Evolutionary conservation across 495 filamentous ascomycete species (phyloP).

Genomic region (Neohortaea acidophila): DNA sequence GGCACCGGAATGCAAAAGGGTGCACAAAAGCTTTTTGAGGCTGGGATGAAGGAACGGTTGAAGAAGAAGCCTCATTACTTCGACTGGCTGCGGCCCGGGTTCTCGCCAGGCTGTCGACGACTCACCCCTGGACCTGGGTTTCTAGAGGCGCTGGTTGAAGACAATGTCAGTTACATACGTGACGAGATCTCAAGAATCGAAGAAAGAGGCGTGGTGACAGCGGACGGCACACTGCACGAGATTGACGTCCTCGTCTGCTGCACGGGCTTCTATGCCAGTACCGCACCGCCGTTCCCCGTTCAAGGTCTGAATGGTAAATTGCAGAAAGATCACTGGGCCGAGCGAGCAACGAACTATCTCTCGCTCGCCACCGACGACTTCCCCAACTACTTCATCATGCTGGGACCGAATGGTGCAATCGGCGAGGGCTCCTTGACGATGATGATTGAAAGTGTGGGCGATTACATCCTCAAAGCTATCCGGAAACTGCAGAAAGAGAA

Average conservation of each 20-base stretch:
- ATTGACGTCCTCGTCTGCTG: slow-evolving; percentile 26
- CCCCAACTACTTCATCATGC: slow-evolving; percentile 25
- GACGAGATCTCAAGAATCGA: slow-evolving; percentile 19
- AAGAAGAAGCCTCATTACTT: slow-evolving; percentile 20
- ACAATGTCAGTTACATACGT: slow-evolving; percentile 23
- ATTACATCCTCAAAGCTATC: slow-evolving; percentile 39
- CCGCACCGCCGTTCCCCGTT: slow-evolving; percentile 24
- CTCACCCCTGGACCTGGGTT: slow-evolving; percentile 27
- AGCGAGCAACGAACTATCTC: slow-evolving; percentile 21
- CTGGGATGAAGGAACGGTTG: slow-evolving; percentile 22
- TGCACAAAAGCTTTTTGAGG: slow-evolving; percentile 19
- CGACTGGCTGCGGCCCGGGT: slow-evolving; percentile 21
- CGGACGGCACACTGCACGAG: slow-evolving; percentile 21
- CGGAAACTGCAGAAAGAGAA: slow-evolving; percentile 36
- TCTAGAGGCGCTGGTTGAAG: slow-evolving; percentile 24
- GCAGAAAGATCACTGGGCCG: slow-evolving; percentile 21
- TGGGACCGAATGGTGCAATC: slow-evolving; percentile 25
- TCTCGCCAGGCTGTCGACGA: slow-evolving; percentile 24
- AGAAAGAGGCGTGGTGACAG: slow-evolving; percentile 18
- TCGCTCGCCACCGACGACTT: slow-evolving; percentile 21
- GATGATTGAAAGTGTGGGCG: slow-evolving; percentile 33
- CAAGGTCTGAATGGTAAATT: slow-evolving; percentile 15
- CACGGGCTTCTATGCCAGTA: slow-evolving; percentile 25
- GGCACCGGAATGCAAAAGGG: slow-evolving; percentile 19
- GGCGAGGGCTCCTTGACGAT: slow-evolving; percentile 25